Percentiles rank a stretch among this genome's conserved stretches.
phyloP scores from a whole-genome alignment of 2,329 filamentous ascomycete genomes.

The Piedraia hortae region DNA sequence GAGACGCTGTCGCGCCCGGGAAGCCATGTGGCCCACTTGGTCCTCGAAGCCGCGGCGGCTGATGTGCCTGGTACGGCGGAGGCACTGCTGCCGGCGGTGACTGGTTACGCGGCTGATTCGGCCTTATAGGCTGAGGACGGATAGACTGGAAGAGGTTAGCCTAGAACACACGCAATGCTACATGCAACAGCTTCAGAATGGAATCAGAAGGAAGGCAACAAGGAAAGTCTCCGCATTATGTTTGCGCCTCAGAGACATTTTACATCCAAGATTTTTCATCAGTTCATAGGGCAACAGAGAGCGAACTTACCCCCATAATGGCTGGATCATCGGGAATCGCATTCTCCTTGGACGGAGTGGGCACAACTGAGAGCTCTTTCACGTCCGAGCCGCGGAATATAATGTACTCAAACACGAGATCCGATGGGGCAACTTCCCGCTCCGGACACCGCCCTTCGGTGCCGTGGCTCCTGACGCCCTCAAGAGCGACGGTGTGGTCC shows the following conservation, averaged over 20 bases:
- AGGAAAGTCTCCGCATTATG: slow-evolving; percentile 83
- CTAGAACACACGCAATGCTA: no score
- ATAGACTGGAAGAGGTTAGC: no score
- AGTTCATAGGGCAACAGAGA: slow-evolving; percentile 20
- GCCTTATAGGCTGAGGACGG: no score
- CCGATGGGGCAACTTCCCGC: slow-evolving; percentile 59
- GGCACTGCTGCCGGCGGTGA: slow-evolving; percentile 13
- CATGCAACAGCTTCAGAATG: no score
- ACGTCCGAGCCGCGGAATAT: slow-evolving; percentile 96
- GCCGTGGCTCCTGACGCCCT: slow-evolving; percentile 83
- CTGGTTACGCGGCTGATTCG: no score
- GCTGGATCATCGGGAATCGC: slow-evolving; percentile 81
- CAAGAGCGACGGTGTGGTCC: slow-evolving; percentile 82
- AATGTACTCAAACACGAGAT: slow-evolving; percentile 92
- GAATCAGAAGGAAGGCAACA: slow-evolving; percentile 98
- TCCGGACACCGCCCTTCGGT: slow-evolving; percentile 71
- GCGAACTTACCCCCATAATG: slow-evolving; percentile 71
- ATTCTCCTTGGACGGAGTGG: slow-evolving; percentile 31
- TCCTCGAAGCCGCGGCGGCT: slow-evolving; percentile 19
- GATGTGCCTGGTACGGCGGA: slow-evolving; percentile 16
- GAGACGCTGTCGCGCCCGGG: slow-evolving; percentile 14
- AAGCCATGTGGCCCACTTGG: slow-evolving; percentile 18
- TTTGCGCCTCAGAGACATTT: slow-evolving; percentile 84
- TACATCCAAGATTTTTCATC: slow-evolving; percentile 98
- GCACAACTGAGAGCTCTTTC: slow-evolving; percentile 86